Evolutionary conservation across 2,329 filamentous ascomycete species (phyloP), one percentile per base, ranked within the genome.

Genomic region (Lasiodiplodia gonubiensis): DNA sequence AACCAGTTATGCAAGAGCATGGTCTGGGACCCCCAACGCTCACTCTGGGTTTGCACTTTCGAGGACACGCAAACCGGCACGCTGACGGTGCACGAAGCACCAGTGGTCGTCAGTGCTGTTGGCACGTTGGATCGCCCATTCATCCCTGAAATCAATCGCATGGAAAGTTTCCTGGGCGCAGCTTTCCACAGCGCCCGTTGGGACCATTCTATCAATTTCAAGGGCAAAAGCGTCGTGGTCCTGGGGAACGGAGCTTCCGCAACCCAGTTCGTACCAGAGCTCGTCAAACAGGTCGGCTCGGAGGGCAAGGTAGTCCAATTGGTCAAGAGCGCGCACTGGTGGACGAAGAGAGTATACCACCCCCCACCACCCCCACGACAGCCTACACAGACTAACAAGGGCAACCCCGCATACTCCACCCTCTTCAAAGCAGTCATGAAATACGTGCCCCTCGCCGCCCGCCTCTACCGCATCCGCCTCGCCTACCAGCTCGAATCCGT

Each of bases 141-240:
- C 14, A 53, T 53, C 16, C 49, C 49, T 12, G 27, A 11, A 21
- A 53, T 53, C 27, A 11, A 25, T 2, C 23, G 49, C 3, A 8
- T 23, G 21, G n/a, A n/a, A 8, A 23, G 3, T 12, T 86, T 85
- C 71, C 76, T 81, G 42, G 76, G 74, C 7, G 71, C 69, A 21
- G 57, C 76, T 37, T 76, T 77, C 21, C 76, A 77, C 67, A 76
- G 73, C 4, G 75, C 75, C 3, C 66, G 73, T 51, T 77, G 74
- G 76, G 82, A 90, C 67, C 79, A 84, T 3, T 74, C 73, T 0
- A 85, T 80, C 76, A 86, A 81, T 74, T 82, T 88, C 72, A 80
- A 70, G 12, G 71, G 69, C 12, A 78, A 79, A 59, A 71, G 72
- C 55, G 74, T 78, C 18, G 75, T 74, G 8, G 69, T 73, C 11